Base-by-base conservation (phyloP, 306 rosid genomes). In the Datisca glomerata region DNA sequence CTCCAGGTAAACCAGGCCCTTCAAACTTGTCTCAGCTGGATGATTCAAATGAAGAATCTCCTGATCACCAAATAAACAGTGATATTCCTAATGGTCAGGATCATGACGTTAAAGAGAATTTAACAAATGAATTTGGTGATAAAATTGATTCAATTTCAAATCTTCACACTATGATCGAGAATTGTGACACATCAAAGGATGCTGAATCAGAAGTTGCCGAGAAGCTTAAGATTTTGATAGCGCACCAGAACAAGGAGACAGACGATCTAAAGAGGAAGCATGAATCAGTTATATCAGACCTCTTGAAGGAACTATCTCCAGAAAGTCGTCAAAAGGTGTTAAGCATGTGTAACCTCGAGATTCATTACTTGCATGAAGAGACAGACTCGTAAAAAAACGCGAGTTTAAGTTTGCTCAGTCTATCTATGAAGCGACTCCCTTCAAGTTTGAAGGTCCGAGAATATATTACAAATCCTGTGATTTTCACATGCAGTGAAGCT, bases 241-340 rank as follows among this genome's bases (percentile, higher is more conserved):
- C 20, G 39, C 58, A 43, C 16, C 94, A 84, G 32, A 57, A 48
- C 49, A 46, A 64, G 51, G 98, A 91, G 69, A 40, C 80, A 13
- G 74, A 55, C 21, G 80, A 75, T 33, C 68, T 91, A 41, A 69
- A 68, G 67, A 69, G 45, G 78, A 71, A 68, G 34, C 96, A 91
- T 64, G 55, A 73, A 60, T 57, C 64, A 46, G 82, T 49, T 55
- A 57, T 73, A 52, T 58, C 63, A 8, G 71, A 78, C 49, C 43
- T 78, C 54, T 20, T 84, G 44, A 53, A 60, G 37, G 80, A 70
- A 54, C 46, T 80, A 38, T 41, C 77, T 36, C 75, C 69, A 12
- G 73, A 59, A 61, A 52, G 64, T 32, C 35, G 63, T 63, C 62
- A 51, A 28, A 57, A 73, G 57, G 81, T 80, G 49, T 38, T 75